Percentiles rank a stretch among this genome's conserved stretches.
These are phyloP conservation scores for Aspergillus intermedius DNA, from an alignment of 2,329 filamentous ascomycete genomes.

Conservation along the genomic window DNA sequence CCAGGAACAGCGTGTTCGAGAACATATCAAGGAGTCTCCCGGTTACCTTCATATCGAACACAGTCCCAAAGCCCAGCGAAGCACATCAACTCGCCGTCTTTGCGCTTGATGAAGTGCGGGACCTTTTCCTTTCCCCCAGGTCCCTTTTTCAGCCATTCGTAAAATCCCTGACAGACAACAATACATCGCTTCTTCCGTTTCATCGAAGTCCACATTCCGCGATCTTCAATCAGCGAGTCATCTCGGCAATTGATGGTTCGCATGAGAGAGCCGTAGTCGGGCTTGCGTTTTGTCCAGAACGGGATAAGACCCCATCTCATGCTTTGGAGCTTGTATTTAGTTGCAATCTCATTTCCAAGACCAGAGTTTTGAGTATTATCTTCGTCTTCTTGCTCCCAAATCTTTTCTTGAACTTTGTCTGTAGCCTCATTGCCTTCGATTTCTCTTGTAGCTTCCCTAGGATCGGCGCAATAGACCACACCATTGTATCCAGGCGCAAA, in stretches of 20 bases:
- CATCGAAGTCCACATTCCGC: constrained; percentile 88
- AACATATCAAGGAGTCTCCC: too few species aligned
- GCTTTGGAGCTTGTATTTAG: constrained; percentile 72
- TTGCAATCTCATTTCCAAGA: constrained; percentile 22
- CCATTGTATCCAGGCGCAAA: constrained; percentile 85
- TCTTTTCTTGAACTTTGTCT: background rate
- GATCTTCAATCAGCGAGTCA: constrained; percentile 68
- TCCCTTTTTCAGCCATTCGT: constrained; percentile 85
- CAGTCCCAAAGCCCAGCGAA: constrained; percentile 91
- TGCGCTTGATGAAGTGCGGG: constrained; percentile 75
- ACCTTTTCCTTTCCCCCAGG: constrained; percentile 66
- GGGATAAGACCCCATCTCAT: constrained; percentile 97
- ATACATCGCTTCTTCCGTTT: constrained; percentile 84
- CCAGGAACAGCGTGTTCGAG: too few species aligned
- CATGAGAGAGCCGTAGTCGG: constrained; percentile 69
- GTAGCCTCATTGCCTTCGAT: constrained; percentile 5
- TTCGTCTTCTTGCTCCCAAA: constrained; percentile 10
- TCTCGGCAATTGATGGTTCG: constrained; percentile 94
- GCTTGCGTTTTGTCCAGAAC: constrained; percentile 82
- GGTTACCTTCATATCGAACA: constrained; percentile 66
- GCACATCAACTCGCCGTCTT: constrained; percentile 77
- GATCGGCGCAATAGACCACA: constrained; percentile 74
- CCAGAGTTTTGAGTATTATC: constrained; percentile 3
- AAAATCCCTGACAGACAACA: constrained; percentile 86
- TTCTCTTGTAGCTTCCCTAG: constrained; percentile 38